These are phyloP conservation scores for Capsicum baccatum DNA, from an alignment of 257 asterid species.

Conservation along the genomic window DNA sequence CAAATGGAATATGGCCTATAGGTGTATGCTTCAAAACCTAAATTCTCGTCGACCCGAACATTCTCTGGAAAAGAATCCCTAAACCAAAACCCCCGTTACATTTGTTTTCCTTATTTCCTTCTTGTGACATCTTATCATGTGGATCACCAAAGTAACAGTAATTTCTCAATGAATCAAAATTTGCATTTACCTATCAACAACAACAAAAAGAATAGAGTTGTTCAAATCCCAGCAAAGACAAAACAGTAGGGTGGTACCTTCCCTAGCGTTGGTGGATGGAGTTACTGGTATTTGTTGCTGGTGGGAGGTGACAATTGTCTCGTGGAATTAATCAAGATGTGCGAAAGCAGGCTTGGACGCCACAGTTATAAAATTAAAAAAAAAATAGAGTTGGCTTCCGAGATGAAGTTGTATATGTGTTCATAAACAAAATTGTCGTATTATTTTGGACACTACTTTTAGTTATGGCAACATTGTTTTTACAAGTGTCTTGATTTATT, in stretches of 20 bases:
- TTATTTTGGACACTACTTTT: neutral
- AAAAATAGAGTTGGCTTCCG: neutral
- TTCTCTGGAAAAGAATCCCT: neutral
- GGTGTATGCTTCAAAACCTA: neutral
- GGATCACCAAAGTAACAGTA: neutral
- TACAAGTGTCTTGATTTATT: neutral
- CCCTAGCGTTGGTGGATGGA: no score
- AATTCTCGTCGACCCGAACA: neutral
- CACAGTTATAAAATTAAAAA: no score
- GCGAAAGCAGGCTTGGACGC: no score
- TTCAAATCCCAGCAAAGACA: no score
- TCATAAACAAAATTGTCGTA: neutral
- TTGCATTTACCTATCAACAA: slow-evolving; percentile 3
- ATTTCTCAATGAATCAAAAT: neutral
- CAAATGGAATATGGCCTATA: neutral
- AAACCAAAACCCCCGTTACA: neutral
- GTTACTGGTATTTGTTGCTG: no score
- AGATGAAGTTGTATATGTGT: slow-evolving; percentile 22
- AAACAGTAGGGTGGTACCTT: no score
- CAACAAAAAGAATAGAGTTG: neutral
- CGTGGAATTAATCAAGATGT: no score
- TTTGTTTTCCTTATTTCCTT: neutral
- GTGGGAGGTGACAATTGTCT: no score
- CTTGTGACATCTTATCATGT: neutral
- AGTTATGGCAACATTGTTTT: neutral